Evolutionary conservation across 169 alveolate genomes (phyloP).

Genomic region (Plasmodium yoelii): DNA sequence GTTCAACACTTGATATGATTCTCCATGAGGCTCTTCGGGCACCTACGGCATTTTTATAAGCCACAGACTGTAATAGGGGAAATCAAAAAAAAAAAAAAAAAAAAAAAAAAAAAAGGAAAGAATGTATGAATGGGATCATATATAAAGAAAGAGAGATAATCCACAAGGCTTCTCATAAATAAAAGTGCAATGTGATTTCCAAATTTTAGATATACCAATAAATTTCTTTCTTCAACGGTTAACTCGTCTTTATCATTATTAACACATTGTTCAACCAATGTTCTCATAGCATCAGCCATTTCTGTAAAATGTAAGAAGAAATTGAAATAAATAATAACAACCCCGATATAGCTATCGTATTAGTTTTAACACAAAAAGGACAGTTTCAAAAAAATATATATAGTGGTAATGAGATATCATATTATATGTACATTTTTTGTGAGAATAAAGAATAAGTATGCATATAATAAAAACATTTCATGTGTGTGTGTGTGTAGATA

Average conservation of each 20-base stretch:
- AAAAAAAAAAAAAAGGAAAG: neutral
- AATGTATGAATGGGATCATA: neutral
- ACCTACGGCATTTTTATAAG: slow-evolving; percentile 99
- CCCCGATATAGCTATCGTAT: neutral
- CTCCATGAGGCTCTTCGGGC: slow-evolving; percentile 99
- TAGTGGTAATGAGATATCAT: neutral
- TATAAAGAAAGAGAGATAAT: no score
- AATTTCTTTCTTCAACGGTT: slow-evolving; percentile 95
- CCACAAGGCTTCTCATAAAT: neutral
- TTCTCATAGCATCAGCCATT: slow-evolving; percentile 88
- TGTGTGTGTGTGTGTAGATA: neutral
- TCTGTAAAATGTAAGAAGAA: slow-evolving; percentile 43
- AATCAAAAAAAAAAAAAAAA: no score
- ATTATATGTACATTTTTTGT: neutral
- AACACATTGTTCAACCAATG: slow-evolving; percentile 84
- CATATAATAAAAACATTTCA: neutral
- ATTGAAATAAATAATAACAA: neutral
- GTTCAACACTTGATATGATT: slow-evolving; percentile 95
- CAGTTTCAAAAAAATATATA: neutral
- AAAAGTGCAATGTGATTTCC: neutral
- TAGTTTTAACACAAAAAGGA: neutral
- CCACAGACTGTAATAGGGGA: slow-evolving; percentile 93
- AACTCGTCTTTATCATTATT: slow-evolving; percentile 89
- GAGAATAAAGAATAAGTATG: neutral
- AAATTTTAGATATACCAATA: slow-evolving; percentile 77